Percentiles rank a stretch among this genome's conserved stretches.
Conservation (phyloP, 2,329 filamentous ascomycete species). For the Clonostachys rhizophaga region DNA sequence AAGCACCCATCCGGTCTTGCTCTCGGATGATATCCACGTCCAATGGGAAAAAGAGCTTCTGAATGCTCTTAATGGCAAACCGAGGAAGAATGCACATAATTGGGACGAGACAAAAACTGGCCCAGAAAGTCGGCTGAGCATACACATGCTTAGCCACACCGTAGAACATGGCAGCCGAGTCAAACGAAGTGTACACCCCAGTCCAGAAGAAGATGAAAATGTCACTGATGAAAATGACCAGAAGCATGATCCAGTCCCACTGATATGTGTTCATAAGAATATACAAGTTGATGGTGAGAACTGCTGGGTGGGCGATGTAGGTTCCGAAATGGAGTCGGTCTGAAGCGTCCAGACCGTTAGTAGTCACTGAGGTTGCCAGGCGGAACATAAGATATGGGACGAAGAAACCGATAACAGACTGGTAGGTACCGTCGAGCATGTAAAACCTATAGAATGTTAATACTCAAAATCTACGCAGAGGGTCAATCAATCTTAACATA, state of each 20-base stretch:
- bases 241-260: constrained; percentile 94
- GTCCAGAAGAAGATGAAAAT: constrained; percentile 95
- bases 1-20: constrained; percentile 79
- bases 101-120: constrained; percentile 71
- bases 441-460: constrained; percentile 58
- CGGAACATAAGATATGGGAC: constrained; percentile 80
- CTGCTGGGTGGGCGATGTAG: constrained; percentile 78
- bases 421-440: constrained; percentile 92
- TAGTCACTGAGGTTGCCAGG: constrained; percentile 62
- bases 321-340: constrained; percentile 83
- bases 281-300: constrained; percentile 89
- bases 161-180: constrained; percentile 59
- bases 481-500: constrained; percentile 37
- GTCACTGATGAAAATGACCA: constrained; percentile 78
- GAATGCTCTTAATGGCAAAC: constrained; percentile 79
- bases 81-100: constrained; percentile 82
- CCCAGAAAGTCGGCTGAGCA: constrained; percentile 80
- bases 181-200: constrained; percentile 66
- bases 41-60: constrained; percentile 90
- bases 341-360: constrained; percentile 69
- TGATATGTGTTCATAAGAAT: constrained; percentile 94
- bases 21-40: constrained; percentile 96
- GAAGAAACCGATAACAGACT: constrained; percentile 90
- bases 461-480: neutral
- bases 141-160: constrained; percentile 76